Evolutionary conservation across 1,139 yeast genomes (phyloP).

Genomic region (Hyphopichia pseudoburtonii): DNA sequence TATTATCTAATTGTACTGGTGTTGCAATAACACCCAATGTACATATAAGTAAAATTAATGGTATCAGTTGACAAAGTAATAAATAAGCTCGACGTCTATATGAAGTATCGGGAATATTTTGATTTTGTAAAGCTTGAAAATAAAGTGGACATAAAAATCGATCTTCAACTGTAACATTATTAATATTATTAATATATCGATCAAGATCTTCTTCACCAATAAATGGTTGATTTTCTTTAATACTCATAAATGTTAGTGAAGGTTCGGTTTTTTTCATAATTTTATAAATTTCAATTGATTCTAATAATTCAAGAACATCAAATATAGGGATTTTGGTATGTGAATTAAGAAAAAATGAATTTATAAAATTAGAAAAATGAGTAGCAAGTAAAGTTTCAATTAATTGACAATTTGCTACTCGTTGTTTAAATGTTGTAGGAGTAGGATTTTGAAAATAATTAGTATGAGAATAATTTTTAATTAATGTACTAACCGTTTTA

Average conservation of each 20-base stretch:
- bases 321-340: constrained; percentile 38
- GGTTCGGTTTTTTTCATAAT: constrained; percentile 19
- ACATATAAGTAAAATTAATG: constrained; percentile 30
- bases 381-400: constrained; percentile 22
- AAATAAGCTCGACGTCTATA: constrained; percentile 21
- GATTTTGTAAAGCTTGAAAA: constrained; percentile 11
- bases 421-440: constrained; percentile 12
- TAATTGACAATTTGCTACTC: constrained; percentile 13
- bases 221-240: constrained; percentile 8
- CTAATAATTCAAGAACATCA: constrained; percentile 31
- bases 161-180: neutral
- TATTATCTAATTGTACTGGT: constrained; percentile 34
- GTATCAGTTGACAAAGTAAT: constrained; percentile 25
- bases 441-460: constrained; percentile 8
- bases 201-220: neutral
- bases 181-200: neutral
- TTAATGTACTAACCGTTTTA: constrained; percentile 13
- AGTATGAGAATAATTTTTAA: constrained; percentile 17
- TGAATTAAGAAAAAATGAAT: constrained; percentile 35
- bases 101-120: constrained; percentile 17
- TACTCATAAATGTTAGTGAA: constrained; percentile 19
- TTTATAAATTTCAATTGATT: constrained; percentile 30
- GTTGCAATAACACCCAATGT: constrained; percentile 36
- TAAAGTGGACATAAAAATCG: constrained; percentile 10
- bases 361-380: constrained; percentile 22